Percentiles rank a stretch among this genome's conserved stretches.
Conservation (phyloP, 768 basidiomycete species). For the Roridomyces roridus region DNA sequence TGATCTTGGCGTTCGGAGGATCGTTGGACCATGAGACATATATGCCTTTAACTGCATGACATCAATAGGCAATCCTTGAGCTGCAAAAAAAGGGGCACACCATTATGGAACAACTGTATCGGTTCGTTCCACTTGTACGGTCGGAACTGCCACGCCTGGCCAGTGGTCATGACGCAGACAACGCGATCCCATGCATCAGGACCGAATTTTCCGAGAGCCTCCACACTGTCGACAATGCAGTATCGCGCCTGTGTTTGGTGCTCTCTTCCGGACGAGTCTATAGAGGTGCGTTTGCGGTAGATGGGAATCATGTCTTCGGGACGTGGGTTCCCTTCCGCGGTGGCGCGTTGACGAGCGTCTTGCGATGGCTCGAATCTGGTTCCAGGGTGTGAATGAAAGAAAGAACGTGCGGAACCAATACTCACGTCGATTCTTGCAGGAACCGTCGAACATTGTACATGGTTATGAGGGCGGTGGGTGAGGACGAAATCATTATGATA, state of each 20-base stretch:
- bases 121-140: slow-evolving; percentile 98
- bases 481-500: slow-evolving; percentile 97
- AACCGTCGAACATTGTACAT: slow-evolving; percentile 98
- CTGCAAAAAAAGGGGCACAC: slow-evolving; percentile 45
- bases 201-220: slow-evolving; percentile 91
- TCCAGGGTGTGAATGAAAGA: not conserved
- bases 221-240: slow-evolving; percentile 90
- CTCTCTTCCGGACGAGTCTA: slow-evolving; percentile 70
- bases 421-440: slow-evolving; percentile 86
- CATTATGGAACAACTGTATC: slow-evolving; percentile 89
- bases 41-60: slow-evolving; percentile 83
- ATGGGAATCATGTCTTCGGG: slow-evolving; percentile 89
- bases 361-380: slow-evolving; percentile 76
- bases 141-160: slow-evolving; percentile 97
- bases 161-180: slow-evolving; percentile 97
- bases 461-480: slow-evolving; percentile 92
- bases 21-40: slow-evolving; percentile 96
- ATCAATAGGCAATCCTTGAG: not conserved
- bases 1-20: slow-evolving; percentile 84
- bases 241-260: slow-evolving; percentile 66
- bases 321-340: slow-evolving; percentile 71
- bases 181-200: slow-evolving; percentile 97
- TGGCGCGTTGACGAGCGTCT: slow-evolving; percentile 71
- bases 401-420: slow-evolving; percentile 6
- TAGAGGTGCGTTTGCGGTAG: slow-evolving; percentile 79